Base-by-base conservation (phyloP, 2,329 filamentous ascomycete species). In the Xylariales sp. region DNA sequence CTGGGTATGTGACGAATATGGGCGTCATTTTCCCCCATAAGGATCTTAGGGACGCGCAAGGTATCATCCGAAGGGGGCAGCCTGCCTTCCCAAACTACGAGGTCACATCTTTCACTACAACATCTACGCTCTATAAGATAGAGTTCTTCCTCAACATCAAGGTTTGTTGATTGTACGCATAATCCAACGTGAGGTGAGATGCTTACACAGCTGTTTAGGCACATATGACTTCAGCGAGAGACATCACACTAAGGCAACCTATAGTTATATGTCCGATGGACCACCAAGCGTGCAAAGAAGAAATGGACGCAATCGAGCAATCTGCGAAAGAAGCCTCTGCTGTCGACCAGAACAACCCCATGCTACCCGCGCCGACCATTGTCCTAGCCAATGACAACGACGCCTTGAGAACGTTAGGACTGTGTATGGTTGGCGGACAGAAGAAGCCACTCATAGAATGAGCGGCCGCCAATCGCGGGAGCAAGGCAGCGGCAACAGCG, bases 281-380 rank as follows among this genome's bases (percentile, higher is more conserved):
- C 58, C 88, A 96, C 57, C 88, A 94, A 51, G 87, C 85, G 12
- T 98, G 93, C 68, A 96, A 95, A 63, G 90, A 96, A 60, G 93
- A 97, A 67, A 96, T 98, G 88, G 90, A 95, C 55, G 90, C 90
- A 27, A 97, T 98, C 49, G 90, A 96, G 59, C 88, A 95, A 64
- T 87, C 93, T 1, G 93, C 93, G 31, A 91, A 90, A 63, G 91
- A 97, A 53, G 91, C 93, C 2, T 85, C 87, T 12, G 81, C 86
- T 47, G 84, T 97, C 46, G 88, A 91, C 52, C 85, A 85, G 1
- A 88, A 94, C 47, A 93, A 93, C 54, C 93, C 90, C 0, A 90
- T 94, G 83, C 66, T 96, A n/a, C 90, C 93, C 1, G 84, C 90
- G 1, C 82, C 84, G 47, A 82, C 78, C 6, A 93, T 98, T 48